Evolutionary conservation across 2,329 filamentous ascomycete genomes (phyloP).

Genomic region (Magnaporthiopsis rhizophila): DNA sequence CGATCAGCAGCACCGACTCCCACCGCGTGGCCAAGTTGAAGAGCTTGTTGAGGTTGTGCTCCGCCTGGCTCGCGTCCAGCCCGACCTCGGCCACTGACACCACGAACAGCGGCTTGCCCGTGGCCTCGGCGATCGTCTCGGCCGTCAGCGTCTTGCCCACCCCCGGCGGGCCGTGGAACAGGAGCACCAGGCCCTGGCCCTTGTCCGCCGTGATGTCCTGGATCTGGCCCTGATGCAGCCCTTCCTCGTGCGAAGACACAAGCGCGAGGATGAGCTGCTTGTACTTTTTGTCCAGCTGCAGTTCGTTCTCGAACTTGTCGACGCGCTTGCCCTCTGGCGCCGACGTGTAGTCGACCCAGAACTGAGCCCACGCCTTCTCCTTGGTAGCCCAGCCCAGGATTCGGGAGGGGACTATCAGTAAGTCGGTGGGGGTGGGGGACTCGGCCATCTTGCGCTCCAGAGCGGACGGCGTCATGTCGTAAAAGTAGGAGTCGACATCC

Average conservation of each 20-base stretch:
- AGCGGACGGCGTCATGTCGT: background rate
- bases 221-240: background rate
- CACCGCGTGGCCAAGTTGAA: constrained; percentile 16
- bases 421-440: background rate
- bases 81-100: constrained; percentile 36
- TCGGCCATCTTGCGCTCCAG: background rate
- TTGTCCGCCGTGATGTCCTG: constrained; percentile 19
- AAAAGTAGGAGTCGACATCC: background rate
- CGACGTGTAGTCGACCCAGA: background rate
- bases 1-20: constrained; percentile 17
- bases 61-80: constrained; percentile 21
- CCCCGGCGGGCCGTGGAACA: constrained; percentile 24
- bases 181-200: constrained; percentile 24
- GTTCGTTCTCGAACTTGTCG: background rate
- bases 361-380: background rate
- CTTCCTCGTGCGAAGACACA: background rate
- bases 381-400: background rate
- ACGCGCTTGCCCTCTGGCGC: background rate
- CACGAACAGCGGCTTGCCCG: constrained; percentile 40
- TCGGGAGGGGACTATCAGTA: background rate
- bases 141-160: constrained; percentile 51
- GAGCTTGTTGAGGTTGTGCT: constrained; percentile 18
- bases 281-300: background rate
- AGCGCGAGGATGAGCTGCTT: background rate
- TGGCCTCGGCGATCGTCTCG: constrained; percentile 44